Evolutionary conservation across 805 yeast species (phyloP).

Genomic region (Saccharomycopsis sp.): DNA sequence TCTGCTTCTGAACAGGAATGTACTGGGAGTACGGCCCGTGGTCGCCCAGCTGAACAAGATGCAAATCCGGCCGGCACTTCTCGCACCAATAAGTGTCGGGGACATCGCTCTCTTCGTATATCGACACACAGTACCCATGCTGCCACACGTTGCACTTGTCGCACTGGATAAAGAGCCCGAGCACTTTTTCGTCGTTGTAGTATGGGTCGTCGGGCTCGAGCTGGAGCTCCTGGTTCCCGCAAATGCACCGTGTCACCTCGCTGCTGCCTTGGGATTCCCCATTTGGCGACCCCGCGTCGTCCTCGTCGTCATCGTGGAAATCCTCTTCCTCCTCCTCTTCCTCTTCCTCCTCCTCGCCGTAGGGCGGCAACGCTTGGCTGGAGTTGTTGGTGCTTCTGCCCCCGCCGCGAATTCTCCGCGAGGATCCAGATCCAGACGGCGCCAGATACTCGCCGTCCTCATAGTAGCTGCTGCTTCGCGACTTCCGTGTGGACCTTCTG

Average conservation of each 20-base stretch:
- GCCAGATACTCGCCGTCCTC: not conserved
- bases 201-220: conserved; percentile 36
- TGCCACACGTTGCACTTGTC: conserved; percentile 96
- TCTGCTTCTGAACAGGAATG: conserved; percentile 30
- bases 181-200: conserved; percentile 32
- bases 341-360: conserved; percentile 5
- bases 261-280: no score
- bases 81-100: conserved; percentile 98
- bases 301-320: not conserved
- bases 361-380: not conserved
- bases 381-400: conserved; percentile 5
- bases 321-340: conserved; percentile 10
- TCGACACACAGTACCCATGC: conserved; percentile 93
- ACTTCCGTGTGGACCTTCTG: conserved; percentile 8
- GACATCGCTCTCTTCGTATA: conserved; percentile 59
- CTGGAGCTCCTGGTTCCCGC: conserved; percentile 28
- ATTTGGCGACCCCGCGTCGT: not conserved
- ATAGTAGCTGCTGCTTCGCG: not conserved
- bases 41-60: conserved; percentile 41
- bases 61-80: conserved; percentile 77
- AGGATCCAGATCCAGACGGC: not conserved
- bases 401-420: conserved; percentile 3
- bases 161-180: conserved; percentile 72
- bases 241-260: conserved; percentile 36
- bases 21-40: conserved; percentile 42